Base-by-base conservation (phyloP, 257 asterid species). In the Penstemon eatonii region DNA sequence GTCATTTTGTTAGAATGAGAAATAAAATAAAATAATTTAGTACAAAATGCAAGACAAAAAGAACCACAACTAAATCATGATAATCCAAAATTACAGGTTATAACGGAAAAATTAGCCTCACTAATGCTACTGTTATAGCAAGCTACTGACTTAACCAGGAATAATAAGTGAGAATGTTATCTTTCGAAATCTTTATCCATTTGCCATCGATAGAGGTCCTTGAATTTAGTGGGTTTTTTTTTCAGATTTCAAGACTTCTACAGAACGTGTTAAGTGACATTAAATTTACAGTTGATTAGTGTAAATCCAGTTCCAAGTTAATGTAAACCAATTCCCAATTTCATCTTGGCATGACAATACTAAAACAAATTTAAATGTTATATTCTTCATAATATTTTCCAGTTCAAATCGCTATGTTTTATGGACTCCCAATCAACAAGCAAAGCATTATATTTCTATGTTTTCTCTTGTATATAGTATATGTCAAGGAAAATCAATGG, bases 61-160 rank as follows among this genome's bases (percentile, higher is more conserved):
- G 19, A 46, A 42, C 60, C 33, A 25, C 19, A 19, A 41, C 54
- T 53, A 41, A 42, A 68, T n/a, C 5, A 33, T 4, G 8, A 11
- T n/a, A 56, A 15, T 25, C 37, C 42, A 46, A 5, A 33, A 33
- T 8, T 11, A 41, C 4, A n/a, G 56, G 11, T 8, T 36, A 12
- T 8, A 57, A 13, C 43, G 51, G 38, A 68, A 5, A 36, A 53
- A 44, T 4, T 39, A 46, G 33, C 66, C 52, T 60, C 41, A 69
- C 19, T 10, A 50, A 39, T 38, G 54, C 70, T 37, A 56, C 37
- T 50, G 3, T 50, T 6, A 43, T 5, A 39, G 38, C 13, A 42
- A 64, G 51, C 5, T 40, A 55, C 44, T 8, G 53, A 44, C 54
- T 9, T 18, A 15, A 39, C 10, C 42, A 59, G 36, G 67, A 39